Conservation (phyloP, 306 rosid genomes). For the Glycine tomentella region DNA sequence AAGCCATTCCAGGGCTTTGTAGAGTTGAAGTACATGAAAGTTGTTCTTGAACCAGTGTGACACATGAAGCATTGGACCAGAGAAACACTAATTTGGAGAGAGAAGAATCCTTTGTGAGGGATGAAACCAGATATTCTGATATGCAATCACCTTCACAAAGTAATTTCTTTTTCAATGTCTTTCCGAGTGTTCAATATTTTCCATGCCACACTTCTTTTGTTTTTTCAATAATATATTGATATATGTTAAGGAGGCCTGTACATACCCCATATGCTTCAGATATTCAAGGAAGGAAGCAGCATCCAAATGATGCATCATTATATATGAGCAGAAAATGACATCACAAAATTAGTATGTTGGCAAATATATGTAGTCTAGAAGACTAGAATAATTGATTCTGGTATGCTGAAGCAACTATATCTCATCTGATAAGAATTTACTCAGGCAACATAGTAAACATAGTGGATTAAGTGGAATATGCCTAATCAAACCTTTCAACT, state of each 20-base stretch:
- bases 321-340: slow-evolving; percentile 36
- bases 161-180: neutral
- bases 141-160: neutral
- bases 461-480: neutral
- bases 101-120: neutral
- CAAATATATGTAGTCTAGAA: neutral
- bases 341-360: neutral
- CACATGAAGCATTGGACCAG: neutral
- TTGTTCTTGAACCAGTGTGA: neutral
- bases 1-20: slow-evolving; percentile 25
- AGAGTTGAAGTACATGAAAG: slow-evolving; percentile 7
- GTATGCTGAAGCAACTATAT: slow-evolving; percentile 9
- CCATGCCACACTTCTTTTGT: slow-evolving; percentile 7
- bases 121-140: neutral
- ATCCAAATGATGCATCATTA: slow-evolving; percentile 18
- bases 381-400: neutral
- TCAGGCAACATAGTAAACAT: slow-evolving; percentile 23
- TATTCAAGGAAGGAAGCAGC: slow-evolving; percentile 17
- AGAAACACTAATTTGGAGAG: slow-evolving; percentile 3
- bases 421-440: slow-evolving; percentile 19
- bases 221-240: neutral
- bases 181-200: slow-evolving; percentile 5
- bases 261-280: neutral
- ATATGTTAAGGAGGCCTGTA: slow-evolving; percentile 15
- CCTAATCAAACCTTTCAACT: slow-evolving; percentile 77